Base-by-base conservation (phyloP, 129 eudicot species). In the Artemisia argyi region DNA sequence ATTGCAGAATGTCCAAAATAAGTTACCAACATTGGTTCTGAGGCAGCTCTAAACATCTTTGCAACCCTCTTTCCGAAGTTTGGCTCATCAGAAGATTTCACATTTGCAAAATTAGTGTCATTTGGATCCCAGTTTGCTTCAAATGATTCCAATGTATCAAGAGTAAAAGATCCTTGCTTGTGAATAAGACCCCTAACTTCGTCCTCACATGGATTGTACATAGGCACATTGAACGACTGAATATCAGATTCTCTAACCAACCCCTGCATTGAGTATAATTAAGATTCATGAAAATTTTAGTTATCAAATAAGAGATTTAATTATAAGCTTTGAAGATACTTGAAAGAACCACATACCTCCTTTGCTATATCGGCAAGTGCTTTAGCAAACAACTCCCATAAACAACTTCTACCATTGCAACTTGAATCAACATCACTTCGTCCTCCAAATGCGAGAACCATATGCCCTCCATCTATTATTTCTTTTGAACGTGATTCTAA, bases 201-300 rank as follows among this genome's bases (percentile, higher is more conserved):
- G 6, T 61, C 66, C 66, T 61, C 47, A 61, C 15, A 32, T 30
- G 66, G 66, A 5, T 16, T 28, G 18, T 61, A 61, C 30, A 26
- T 11, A 6, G 66, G 66, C 2, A 61, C 14, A 61, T 61, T 61
- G 18, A 26, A 61, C 19, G 47, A 24, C 10, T 28, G 7, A 13
- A 61, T 13, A 11, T 61, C 42, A 28, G 66, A 61, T 61, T 61
- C 66, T 61, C 35, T 19, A 13, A 61, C 19, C 47, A 61, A 13
- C 0, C 66, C 66, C 66, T 61, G 46, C 13, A 2, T 1, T 39
- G 46, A 7, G 8, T 7, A 39, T 39, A 39, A 39, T 39, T 39
- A 7, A 39, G 46, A 39, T 39, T 39, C 57, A 52, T 52, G 18
- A 10, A 13, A 52, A 52, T 52, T 0, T 52, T 52, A 10, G 57